Percentiles rank a stretch among this genome's conserved stretches.
These are phyloP conservation scores for Vachellia collinsii DNA, from an alignment of 306 rosid genomes.

Conservation along the genomic window DNA sequence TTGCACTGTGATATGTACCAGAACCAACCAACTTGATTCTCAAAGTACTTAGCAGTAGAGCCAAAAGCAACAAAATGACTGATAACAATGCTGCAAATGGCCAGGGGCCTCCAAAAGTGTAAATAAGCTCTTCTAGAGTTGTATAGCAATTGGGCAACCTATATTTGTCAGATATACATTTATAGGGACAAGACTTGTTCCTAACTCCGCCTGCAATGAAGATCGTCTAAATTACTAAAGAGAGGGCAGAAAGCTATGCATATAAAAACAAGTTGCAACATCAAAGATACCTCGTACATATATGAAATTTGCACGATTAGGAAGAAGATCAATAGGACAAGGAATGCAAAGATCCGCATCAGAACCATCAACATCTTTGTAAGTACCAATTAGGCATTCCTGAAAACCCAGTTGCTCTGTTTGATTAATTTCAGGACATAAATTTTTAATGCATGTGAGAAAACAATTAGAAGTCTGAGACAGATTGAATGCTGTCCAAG, in stretches of 20 bases:
- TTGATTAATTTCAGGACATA: conserved; percentile 35
- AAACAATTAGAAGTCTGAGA: conserved; percentile 26
- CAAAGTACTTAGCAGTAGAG: conserved; percentile 70
- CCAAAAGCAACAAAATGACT: conserved; percentile 70
- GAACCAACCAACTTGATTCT: conserved; percentile 81
- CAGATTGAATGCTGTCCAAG: conserved; percentile 23
- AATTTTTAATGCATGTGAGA: conserved; percentile 8
- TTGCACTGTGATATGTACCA: conserved; percentile 62
- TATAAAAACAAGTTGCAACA: conserved; percentile 26
- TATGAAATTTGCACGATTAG: conserved; percentile 87
- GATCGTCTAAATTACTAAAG: conserved; percentile 31
- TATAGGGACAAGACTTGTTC: conserved; percentile 71
- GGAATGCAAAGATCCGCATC: conserved; percentile 78
- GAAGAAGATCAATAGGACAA: conserved; percentile 91
- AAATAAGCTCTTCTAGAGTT: conserved; percentile 92
- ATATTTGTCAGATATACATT: conserved; percentile 89
- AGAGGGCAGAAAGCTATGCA: conserved; percentile 32
- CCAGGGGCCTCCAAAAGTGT: conserved; percentile 94
- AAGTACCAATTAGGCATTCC: conserved; percentile 98
- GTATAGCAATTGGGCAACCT: conserved; percentile 95
- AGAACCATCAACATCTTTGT: conserved; percentile 86
- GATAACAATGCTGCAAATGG: conserved; percentile 75
- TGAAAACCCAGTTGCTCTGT: conserved; percentile 45
- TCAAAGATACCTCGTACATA: conserved; percentile 76
- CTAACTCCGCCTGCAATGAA: conserved; percentile 79